These are phyloP conservation scores for Cardamine occulta DNA, from an alignment of 345 rosid species.

Conservation along the genomic window DNA sequence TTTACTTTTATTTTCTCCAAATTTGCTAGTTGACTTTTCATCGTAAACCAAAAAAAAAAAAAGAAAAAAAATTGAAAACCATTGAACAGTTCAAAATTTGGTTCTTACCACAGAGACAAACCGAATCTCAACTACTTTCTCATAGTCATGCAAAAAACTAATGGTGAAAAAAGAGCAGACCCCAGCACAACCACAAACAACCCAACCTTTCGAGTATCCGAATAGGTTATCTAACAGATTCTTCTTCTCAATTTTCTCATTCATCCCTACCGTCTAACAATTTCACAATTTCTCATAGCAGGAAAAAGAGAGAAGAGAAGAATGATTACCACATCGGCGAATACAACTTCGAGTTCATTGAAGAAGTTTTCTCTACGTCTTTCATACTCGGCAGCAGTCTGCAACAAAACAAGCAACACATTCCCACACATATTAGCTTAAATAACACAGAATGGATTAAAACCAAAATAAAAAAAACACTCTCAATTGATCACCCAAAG, in stretches of 20 bases:
- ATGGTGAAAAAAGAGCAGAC: constrained; percentile 31
- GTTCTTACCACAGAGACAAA: constrained; percentile 28
- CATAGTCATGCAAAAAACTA: constrained; percentile 33
- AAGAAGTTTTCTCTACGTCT: constrained; percentile 91
- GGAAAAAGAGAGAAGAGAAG: background rate
- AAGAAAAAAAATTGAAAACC: background rate
- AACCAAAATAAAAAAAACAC: background rate
- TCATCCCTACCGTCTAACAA: constrained; percentile 20
- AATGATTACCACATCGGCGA: constrained; percentile 87
- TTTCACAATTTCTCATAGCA: background rate
- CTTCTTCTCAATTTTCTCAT: constrained; percentile 6
- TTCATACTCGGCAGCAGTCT: constrained; percentile 98
- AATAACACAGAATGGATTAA: background rate
- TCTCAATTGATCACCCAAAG: background rate
- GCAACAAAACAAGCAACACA: constrained; percentile 21
- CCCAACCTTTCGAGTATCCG: constrained; percentile 23
- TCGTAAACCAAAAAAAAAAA: background rate
- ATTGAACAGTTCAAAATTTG: constrained; percentile 27
- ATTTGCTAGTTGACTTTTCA: background rate
- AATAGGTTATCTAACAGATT: constrained; percentile 24
- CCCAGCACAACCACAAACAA: constrained; percentile 37
- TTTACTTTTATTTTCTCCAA: background rate
- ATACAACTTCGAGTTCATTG: constrained; percentile 93
- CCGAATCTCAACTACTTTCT: constrained; percentile 23
- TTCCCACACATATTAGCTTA: background rate